Evolutionary conservation across 441 rosid genomes (phyloP).

Genomic region (Gossypium trilobum): DNA sequence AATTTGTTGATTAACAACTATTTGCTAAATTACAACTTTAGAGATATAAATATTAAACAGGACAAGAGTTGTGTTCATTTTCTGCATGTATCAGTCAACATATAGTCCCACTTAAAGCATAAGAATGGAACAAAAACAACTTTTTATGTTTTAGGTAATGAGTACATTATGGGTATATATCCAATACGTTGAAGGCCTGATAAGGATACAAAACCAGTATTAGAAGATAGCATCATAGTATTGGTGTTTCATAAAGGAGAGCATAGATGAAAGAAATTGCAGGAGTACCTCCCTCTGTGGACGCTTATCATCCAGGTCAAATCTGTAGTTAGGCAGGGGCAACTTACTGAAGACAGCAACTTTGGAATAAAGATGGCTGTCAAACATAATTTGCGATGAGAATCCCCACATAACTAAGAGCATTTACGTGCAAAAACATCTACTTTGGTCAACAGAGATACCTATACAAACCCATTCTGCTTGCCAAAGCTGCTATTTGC

Average conservation of each 20-base stretch:
- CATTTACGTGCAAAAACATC: background rate
- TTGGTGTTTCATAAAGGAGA: background rate
- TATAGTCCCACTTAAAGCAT: background rate
- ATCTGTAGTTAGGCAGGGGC: constrained; percentile 88
- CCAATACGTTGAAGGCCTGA: background rate
- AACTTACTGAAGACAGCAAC: constrained; percentile 74
- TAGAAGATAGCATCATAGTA: background rate
- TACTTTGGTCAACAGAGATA: constrained; percentile 21
- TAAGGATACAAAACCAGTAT: background rate
- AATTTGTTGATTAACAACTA: background rate
- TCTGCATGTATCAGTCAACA: background rate
- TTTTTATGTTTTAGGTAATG: background rate
- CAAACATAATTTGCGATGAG: constrained; percentile 23
- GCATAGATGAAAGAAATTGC: background rate
- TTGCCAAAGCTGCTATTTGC: constrained; percentile 63
- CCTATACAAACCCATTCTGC: constrained; percentile 75
- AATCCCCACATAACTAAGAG: background rate
- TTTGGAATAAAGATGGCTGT: constrained; percentile 72
- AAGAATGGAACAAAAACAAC: background rate
- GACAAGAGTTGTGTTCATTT: background rate
- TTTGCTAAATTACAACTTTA: background rate
- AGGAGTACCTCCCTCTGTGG: constrained; percentile 79
- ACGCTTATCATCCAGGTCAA: constrained; percentile 81
- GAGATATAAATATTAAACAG: constrained; percentile 1
- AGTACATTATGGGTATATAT: background rate